A percentile compares a stretch with the other conserved stretches of the same genome.
These are phyloP conservation scores for Candolleomyces eurysporus DNA, from an alignment of 768 basidiomycete genomes.

Conservation along the genomic window DNA sequence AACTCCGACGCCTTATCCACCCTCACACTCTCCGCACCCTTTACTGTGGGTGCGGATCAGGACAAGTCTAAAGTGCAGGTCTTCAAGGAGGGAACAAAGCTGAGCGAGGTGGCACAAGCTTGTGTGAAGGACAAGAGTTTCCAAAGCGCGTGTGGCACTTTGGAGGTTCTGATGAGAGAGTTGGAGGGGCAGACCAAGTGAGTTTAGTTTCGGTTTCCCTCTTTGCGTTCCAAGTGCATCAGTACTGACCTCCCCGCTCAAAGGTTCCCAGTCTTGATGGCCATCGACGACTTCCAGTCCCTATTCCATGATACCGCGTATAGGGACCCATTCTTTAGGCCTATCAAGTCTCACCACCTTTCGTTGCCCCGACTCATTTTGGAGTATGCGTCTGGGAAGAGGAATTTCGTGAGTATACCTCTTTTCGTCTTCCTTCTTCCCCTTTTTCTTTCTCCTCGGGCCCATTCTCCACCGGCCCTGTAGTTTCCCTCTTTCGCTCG, in stretches of 20 bases:
- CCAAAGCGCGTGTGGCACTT: slow-evolving; percentile 47
- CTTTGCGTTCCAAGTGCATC: neutral
- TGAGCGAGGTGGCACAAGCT: slow-evolving; percentile 58
- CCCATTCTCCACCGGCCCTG: too few relatives aligned
- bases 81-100: slow-evolving; percentile 36
- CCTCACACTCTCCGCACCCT: slow-evolving; percentile 38
- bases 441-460: neutral
- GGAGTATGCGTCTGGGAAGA: slow-evolving; percentile 73
- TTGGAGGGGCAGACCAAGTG: slow-evolving; percentile 66
- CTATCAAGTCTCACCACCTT: slow-evolving; percentile 74
- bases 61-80: slow-evolving; percentile 46
- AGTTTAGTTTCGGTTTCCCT: slow-evolving; percentile 16
- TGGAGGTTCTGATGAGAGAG: slow-evolving; percentile 58
- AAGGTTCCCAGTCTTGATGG: slow-evolving; percentile 78
- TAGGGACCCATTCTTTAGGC: slow-evolving; percentile 67
- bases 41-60: slow-evolving; percentile 34
- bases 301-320: slow-evolving; percentile 69
- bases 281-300: slow-evolving; percentile 86
- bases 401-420: slow-evolving; percentile 54
- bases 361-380: slow-evolving; percentile 75
- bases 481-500: neutral
- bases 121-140: slow-evolving; percentile 42
- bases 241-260: neutral
- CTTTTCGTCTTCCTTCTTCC: neutral
- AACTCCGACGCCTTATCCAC: slow-evolving; percentile 47